Conservation (phyloP, 1,284 basidiomycete genomes). For the Neonothopanus nambi region DNA sequence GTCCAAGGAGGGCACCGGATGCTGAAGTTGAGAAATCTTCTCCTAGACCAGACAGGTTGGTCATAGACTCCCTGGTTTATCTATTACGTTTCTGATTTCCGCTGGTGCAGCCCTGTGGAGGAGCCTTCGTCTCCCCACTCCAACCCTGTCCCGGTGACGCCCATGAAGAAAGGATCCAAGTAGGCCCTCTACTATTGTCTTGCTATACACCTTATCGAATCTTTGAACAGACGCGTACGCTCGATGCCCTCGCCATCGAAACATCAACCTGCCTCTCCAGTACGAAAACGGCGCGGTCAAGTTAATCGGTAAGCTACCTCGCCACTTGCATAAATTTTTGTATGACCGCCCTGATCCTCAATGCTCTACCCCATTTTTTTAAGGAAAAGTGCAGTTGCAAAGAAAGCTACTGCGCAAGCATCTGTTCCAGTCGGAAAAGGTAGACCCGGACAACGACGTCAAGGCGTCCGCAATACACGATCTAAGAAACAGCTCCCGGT, state of each 20-base stretch:
- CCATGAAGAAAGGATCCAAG: conserved; percentile 14
- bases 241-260: conserved; percentile 1
- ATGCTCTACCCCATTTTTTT: too few relatives aligned
- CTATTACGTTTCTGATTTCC: neutral
- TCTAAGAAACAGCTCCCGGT: too few relatives aligned
- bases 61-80: neutral
- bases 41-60: neutral
- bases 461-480: too few relatives aligned
- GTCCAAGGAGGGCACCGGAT: neutral
- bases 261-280: conserved; percentile 7
- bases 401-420: too few relatives aligned
- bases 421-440: too few relatives aligned
- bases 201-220: too few relatives aligned
- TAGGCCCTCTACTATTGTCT: neutral
- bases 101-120: neutral
- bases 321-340: neutral
- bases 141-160: neutral
- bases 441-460: too few relatives aligned
- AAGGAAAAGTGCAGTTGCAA: too few relatives aligned
- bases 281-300: conserved; percentile 5
- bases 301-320: neutral
- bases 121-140: neutral
- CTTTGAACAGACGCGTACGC: conserved; percentile 1
- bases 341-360: neutral
- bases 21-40: neutral